Percentiles rank a stretch among this genome's conserved stretches.
phyloP scores from a whole-genome alignment of 768 basidiomycete genomes.

The Lepiota brunneoincarnata region DNA sequence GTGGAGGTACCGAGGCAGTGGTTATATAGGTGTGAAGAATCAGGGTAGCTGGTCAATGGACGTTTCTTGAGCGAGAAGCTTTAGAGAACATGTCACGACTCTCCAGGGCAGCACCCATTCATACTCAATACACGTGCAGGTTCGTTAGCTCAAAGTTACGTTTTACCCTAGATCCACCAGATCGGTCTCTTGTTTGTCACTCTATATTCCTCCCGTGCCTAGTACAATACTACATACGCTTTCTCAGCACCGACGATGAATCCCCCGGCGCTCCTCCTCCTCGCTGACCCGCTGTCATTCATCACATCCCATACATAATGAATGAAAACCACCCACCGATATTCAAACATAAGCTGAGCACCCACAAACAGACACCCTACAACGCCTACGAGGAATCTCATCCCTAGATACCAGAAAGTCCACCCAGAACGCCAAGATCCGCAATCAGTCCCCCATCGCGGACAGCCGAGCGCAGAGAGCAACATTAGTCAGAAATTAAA shows the following conservation, averaged over 20 bases:
- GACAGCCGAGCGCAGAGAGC: background rate
- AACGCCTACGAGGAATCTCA: slow-evolving; percentile 61
- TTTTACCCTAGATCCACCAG: background rate
- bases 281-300: slow-evolving; percentile 9
- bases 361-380: slow-evolving; percentile 72
- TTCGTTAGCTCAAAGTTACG: too few species aligned
- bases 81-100: background rate
- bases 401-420: slow-evolving; percentile 38
- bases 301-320: background rate
- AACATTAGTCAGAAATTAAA: background rate
- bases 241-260: slow-evolving; percentile 46
- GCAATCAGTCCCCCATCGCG: too few species aligned
- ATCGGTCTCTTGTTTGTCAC: background rate
- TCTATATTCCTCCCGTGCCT: background rate
- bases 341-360: slow-evolving; percentile 95
- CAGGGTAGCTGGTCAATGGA: slow-evolving; percentile 3
- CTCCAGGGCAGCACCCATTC: slow-evolving; percentile 2
- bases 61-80: slow-evolving; percentile 7
- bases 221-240: background rate
- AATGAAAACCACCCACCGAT: slow-evolving; percentile 55
- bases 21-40: background rate
- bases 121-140: slow-evolving; percentile 8
- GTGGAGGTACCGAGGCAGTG: background rate
- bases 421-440: background rate
- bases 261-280: slow-evolving; percentile 27